Percentiles rank a stretch among this genome's conserved stretches.
These are phyloP conservation scores for Perkinsus chesapeaki DNA, from an alignment of 169 alveolate species.

Conservation along the genomic window DNA sequence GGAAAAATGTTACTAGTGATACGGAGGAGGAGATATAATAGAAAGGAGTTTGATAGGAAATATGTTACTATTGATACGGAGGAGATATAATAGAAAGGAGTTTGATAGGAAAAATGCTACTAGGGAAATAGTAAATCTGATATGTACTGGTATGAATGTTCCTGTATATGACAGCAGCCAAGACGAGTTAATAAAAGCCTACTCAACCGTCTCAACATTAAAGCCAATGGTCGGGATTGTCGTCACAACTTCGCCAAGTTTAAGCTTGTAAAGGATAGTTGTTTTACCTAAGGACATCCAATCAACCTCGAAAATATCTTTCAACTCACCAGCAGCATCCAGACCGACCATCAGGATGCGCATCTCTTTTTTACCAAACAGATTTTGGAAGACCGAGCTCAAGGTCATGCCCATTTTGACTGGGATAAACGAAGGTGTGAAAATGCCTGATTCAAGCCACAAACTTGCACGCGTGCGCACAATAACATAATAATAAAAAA, in stretches of 20 bases:
- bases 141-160: too few species aligned
- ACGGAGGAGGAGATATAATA: too few species aligned
- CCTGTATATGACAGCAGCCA: too few species aligned
- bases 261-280: slow-evolving; percentile 87
- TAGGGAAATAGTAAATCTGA: too few species aligned
- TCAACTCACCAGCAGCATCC: slow-evolving; percentile 92
- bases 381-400: slow-evolving; percentile 58
- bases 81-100: too few species aligned
- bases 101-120: too few species aligned
- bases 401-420: slow-evolving; percentile 67
- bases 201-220: slow-evolving; percentile 87
- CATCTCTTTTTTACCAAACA: slow-evolving; percentile 82
- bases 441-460: not conserved
- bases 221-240: slow-evolving; percentile 92
- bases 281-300: slow-evolving; percentile 77
- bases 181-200: not conserved
- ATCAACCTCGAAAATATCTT: not conserved
- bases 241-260: slow-evolving; percentile 87
- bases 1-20: too few species aligned
- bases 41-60: too few species aligned
- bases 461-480: not conserved
- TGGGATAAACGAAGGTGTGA: not conserved
- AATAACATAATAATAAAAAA: too few species aligned
- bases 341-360: slow-evolving; percentile 92
- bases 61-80: too few species aligned